A percentile compares a stretch with the other conserved stretches of the same genome.
Conservation (phyloP, 2,329 filamentous ascomycete genomes). For the Exophiala alcalophila region DNA sequence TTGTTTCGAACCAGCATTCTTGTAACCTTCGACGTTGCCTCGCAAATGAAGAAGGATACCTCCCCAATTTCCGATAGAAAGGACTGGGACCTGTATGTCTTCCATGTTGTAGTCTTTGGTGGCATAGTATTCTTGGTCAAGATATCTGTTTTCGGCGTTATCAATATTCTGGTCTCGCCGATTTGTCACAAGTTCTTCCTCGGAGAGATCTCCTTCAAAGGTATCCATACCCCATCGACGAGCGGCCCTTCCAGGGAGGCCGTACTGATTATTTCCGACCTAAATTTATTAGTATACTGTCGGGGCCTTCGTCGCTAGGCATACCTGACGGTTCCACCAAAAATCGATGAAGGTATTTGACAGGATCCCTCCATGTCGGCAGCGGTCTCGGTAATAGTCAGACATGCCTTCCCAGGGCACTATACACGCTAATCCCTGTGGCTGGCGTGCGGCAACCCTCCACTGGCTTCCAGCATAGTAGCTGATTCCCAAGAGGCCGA, state of each 20-base stretch:
- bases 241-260: conserved; percentile 49
- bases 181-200: conserved; percentile 38
- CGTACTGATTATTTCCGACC: conserved; percentile 66
- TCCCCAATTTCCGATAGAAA: conserved; percentile 69
- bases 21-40: conserved; percentile 64
- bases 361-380: conserved; percentile 61
- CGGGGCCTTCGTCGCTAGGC: too few species aligned
- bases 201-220: conserved; percentile 39
- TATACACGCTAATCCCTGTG: conserved; percentile 52
- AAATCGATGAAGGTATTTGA: conserved; percentile 59
- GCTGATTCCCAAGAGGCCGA: conserved; percentile 51
- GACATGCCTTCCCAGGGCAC: conserved; percentile 58
- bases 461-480: conserved; percentile 56
- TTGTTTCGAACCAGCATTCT: conserved; percentile 60
- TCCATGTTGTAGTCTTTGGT: conserved; percentile 62
- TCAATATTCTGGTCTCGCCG: conserved; percentile 44
- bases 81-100: conserved; percentile 66
- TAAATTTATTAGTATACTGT: too few species aligned
- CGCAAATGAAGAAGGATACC: conserved; percentile 67
- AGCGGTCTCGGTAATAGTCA: conserved; percentile 57
- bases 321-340: conserved; percentile 49
- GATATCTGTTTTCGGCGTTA: conserved; percentile 53
- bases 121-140: conserved; percentile 62
- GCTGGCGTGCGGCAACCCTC: conserved; percentile 52
- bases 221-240: conserved; percentile 53